A percentile compares a stretch with the other conserved stretches of the same genome.
Evolutionary conservation across 305 asterid species (phyloP).

Genomic region (Withania somnifera): DNA sequence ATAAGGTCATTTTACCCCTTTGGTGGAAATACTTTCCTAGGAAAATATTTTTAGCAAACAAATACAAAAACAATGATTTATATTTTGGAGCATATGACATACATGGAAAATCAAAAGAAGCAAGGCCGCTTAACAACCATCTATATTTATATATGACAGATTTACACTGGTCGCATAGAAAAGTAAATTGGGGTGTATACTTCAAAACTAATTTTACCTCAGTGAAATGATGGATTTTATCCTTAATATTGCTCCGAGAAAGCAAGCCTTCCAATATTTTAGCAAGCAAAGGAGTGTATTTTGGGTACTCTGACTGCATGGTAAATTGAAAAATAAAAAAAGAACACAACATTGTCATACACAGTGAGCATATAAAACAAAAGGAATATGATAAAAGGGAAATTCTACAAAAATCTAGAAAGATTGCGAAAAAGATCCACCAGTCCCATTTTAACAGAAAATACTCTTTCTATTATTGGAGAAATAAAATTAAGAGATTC

Average conservation of each 20-base stretch:
- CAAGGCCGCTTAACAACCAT: not conserved
- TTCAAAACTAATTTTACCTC: slow-evolving; percentile 39
- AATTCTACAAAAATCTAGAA: not conserved
- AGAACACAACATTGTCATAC: not conserved
- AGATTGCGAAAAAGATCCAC: not conserved
- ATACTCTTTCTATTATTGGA: not conserved
- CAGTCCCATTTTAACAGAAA: not conserved
- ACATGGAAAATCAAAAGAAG: not conserved
- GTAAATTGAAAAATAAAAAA: slow-evolving; percentile 5
- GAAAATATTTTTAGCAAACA: not conserved
- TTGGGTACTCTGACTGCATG: slow-evolving; percentile 83
- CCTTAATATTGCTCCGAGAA: slow-evolving; percentile 46
- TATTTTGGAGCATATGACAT: not conserved
- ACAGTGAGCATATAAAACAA: not conserved
- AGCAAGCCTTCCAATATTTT: slow-evolving; percentile 77
- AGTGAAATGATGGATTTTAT: slow-evolving; percentile 53
- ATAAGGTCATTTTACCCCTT: not conserved
- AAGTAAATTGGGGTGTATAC: not conserved
- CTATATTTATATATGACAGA: not conserved
- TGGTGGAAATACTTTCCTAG: not conserved
- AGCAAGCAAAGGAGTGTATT: slow-evolving; percentile 84
- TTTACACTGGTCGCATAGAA: not conserved
- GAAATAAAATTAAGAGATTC: not conserved
- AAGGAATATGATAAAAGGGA: not conserved
- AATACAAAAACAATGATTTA: not conserved